Percentiles rank a stretch among this genome's conserved stretches.
Conservation (phyloP, 2,329 filamentous ascomycete genomes). For the Sporothrix phasma region DNA sequence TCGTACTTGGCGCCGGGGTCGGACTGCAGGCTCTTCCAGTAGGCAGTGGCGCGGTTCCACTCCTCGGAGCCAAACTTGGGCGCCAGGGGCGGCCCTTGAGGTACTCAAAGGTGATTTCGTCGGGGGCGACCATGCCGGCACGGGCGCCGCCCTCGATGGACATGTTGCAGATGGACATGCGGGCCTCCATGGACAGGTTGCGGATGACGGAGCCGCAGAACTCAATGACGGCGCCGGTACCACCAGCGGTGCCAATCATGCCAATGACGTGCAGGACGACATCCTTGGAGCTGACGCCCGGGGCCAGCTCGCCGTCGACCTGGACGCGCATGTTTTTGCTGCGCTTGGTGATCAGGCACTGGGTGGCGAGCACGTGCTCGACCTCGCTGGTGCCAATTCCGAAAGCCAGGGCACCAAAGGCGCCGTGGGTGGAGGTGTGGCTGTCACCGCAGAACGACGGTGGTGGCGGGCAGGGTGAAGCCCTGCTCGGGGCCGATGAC, state of each 20-base stretch:
- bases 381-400: constrained; percentile 98
- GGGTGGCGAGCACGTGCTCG: constrained; percentile 94
- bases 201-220: constrained; percentile 94
- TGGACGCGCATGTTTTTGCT: constrained; percentile 99
- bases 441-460: constrained; percentile 96
- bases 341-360: constrained; percentile 85
- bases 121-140: constrained; percentile 93
- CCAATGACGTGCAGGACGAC: constrained; percentile 90
- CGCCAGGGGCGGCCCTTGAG: constrained; percentile 79
- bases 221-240: constrained; percentile 90
- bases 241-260: constrained; percentile 86
- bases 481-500: constrained; percentile 98
- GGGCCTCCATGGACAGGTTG: constrained; percentile 82
- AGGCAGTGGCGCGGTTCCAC: constrained; percentile 79
- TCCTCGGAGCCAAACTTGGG: constrained; percentile 74
- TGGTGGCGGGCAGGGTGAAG: constrained; percentile 94
- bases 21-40: constrained; percentile 80
- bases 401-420: constrained; percentile 88
- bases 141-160: constrained; percentile 91
- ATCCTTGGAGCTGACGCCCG: constrained; percentile 93
- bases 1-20: constrained; percentile 88
- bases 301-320: constrained; percentile 79
- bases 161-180: constrained; percentile 99
- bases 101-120: constrained; percentile 90
- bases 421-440: constrained; percentile 95